Evolutionary conservation across 1,284 basidiomycete species (phyloP), one percentile per base, ranked within the genome.

Genomic region (Moniliella sp.): DNA sequence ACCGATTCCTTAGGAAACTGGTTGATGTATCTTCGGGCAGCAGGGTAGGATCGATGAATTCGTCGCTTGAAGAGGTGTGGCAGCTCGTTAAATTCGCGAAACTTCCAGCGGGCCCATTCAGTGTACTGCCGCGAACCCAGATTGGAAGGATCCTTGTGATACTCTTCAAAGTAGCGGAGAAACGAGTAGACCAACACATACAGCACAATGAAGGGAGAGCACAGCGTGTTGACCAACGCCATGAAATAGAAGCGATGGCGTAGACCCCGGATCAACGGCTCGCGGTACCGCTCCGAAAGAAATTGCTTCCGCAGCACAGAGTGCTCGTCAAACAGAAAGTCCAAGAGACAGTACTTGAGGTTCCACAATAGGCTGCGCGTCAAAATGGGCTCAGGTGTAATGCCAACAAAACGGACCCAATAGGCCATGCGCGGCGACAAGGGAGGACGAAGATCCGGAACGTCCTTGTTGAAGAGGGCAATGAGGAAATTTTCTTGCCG

Each of bases 151-250:
- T 97, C 82, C 64, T 93, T 86, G 69, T 86, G 88, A 56, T 93
- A 94, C 67, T 97, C 33, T 33, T 94, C 88, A 47, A 97, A 97
- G 62, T 99, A 97, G 10, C 86, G 79, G 68, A 99, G 97, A 70
- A 99, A 99, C 1, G 84, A 94, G 61, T 91, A 97, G 72, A 93
- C 77, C 27, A 93, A 62, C 27, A 93, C 70, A 62, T 94, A 97
- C n/a, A 86, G 65, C 19, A 97, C 79, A 49, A 99, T 94, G 64
- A 94, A 88, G 0, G 91, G 91, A 1, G 81, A 82, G 51, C 94
- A 84, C 10, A 88, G 71, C 2, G 79, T 80, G 49, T 99, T 99
- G 37, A 94, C 62, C 31, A 88, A 72, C 11, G 82, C 88, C 78
- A 94, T 88, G 61, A 97, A 88, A 39, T 88, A 73, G 57, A 99